These are phyloP conservation scores for Colletotrichum agaves DNA, from an alignment of 2,329 filamentous ascomycete species.

Conservation along the genomic window DNA sequence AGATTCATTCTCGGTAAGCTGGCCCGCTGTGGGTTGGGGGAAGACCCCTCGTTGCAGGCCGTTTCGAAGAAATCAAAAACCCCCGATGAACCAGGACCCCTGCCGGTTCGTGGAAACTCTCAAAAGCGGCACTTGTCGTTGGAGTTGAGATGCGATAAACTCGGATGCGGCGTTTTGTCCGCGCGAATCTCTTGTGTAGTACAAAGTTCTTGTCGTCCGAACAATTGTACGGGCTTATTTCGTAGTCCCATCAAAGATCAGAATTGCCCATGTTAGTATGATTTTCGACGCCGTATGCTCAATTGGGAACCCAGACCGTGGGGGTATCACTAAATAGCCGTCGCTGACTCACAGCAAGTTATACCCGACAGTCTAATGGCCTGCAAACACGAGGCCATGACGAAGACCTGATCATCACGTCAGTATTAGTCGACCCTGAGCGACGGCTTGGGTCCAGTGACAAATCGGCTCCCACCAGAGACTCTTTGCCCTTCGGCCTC, in stretches of 20 bases:
- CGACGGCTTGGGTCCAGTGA: neutral
- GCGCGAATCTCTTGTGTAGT: neutral
- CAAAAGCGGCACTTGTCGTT: neutral
- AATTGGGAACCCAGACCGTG: neutral
- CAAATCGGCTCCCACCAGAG: neutral
- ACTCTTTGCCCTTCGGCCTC: neutral
- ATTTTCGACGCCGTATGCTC: neutral
- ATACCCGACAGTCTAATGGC: neutral
- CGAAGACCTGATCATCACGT: neutral
- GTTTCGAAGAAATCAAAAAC: conserved; percentile 25
- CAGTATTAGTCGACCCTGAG: neutral
- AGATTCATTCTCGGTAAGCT: neutral
- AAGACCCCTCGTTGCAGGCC: conserved; percentile 17
- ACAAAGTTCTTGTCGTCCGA: neutral
- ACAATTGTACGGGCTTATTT: fast-evolving
- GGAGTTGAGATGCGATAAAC: neutral
- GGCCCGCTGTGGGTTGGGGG: conserved; percentile 11
- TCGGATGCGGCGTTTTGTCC: neutral
- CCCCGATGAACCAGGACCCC: conserved; percentile 12
- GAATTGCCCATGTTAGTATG: neutral
- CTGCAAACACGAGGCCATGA: neutral
- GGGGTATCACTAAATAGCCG: neutral
- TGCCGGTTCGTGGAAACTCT: neutral
- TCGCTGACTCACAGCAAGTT: neutral
- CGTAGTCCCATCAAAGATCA: neutral